Evolutionary conservation across 208 protist species (phyloP).

Genomic region (Trypanosoma platydactyli): DNA sequence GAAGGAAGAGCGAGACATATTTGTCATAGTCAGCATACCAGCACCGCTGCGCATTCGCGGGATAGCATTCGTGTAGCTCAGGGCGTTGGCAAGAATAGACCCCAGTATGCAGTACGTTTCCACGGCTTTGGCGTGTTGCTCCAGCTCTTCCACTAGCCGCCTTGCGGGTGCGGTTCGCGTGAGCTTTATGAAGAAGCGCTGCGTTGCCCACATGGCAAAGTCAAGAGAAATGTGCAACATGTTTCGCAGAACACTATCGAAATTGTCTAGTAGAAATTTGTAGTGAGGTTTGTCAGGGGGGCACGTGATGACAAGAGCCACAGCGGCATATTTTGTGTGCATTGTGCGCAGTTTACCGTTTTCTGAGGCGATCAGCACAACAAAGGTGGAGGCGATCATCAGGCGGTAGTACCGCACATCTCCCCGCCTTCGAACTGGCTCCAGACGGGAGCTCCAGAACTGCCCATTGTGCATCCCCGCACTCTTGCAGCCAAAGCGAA

Average conservation of each 20-base stretch:
- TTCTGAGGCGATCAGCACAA: slow-evolving; percentile 48
- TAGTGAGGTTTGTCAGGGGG: slow-evolving; percentile 53
- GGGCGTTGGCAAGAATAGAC: slow-evolving; percentile 43
- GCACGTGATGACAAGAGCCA: slow-evolving; percentile 63
- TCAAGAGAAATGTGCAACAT: slow-evolving; percentile 53
- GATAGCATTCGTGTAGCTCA: slow-evolving; percentile 38
- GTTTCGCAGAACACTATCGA: slow-evolving; percentile 49
- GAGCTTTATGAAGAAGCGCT: slow-evolving; percentile 56
- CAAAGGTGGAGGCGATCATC: slow-evolving; percentile 56
- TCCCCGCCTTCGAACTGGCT: slow-evolving; percentile 24
- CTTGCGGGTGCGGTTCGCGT: slow-evolving; percentile 21
- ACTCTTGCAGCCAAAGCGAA: slow-evolving; percentile 44
- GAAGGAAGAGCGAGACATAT: slow-evolving; percentile 1
- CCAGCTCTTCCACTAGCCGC: slow-evolving; percentile 33
- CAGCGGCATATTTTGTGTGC: slow-evolving; percentile 56
- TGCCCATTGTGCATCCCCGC: slow-evolving; percentile 20
- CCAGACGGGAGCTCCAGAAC: slow-evolving; percentile 38
- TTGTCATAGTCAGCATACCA: background rate
- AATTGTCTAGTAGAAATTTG: slow-evolving; percentile 57
- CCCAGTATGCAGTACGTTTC: slow-evolving; percentile 51
- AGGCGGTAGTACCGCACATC: slow-evolving; percentile 60
- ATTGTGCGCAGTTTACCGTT: slow-evolving; percentile 46
- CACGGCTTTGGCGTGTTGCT: slow-evolving; percentile 39
- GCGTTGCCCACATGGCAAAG: slow-evolving; percentile 69
- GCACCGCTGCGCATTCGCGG: slow-evolving; percentile 30